Evolutionary conservation across 75 land plant genomes (phyloP).

Genomic region (Sequoiadendron giganteum): DNA sequence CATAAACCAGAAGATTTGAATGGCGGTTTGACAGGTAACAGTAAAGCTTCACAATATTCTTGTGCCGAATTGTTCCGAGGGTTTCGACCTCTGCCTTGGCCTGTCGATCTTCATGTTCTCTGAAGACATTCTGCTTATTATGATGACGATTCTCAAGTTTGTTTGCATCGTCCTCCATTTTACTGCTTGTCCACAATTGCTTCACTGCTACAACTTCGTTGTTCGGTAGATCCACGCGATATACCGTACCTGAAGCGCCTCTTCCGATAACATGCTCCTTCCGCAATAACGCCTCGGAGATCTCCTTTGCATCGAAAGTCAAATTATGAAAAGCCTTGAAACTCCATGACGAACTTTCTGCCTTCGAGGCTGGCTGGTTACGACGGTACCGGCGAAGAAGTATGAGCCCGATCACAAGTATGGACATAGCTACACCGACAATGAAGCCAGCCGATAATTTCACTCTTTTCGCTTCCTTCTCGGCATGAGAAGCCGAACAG

Average conservation of each 20-base stretch:
- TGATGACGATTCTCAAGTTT: conserved; percentile 10
- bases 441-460: conserved; percentile 21
- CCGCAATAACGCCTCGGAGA: conserved; percentile 41
- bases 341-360: conserved; percentile 31
- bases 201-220: conserved; percentile 74
- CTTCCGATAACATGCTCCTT: conserved; percentile 73
- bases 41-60: conserved; percentile 77
- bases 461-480: background rate
- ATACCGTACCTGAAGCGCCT: conserved; percentile 81
- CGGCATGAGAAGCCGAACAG: background rate
- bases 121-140: background rate
- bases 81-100: conserved; percentile 66
- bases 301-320: conserved; percentile 47
- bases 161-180: conserved; percentile 28
- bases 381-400: conserved; percentile 6
- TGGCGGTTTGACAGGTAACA: conserved; percentile 54
- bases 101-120: conserved; percentile 1
- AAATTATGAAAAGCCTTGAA: conserved; percentile 46
- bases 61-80: conserved; percentile 72
- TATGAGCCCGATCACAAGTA: conserved; percentile 2
- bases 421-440: background rate
- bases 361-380: background rate
- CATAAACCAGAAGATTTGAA: conserved; percentile 64
- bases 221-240: conserved; percentile 62
- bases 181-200: conserved; percentile 39